Conservation (phyloP, 352 stramenopile genomes). For the Phytophthora sp. region DNA sequence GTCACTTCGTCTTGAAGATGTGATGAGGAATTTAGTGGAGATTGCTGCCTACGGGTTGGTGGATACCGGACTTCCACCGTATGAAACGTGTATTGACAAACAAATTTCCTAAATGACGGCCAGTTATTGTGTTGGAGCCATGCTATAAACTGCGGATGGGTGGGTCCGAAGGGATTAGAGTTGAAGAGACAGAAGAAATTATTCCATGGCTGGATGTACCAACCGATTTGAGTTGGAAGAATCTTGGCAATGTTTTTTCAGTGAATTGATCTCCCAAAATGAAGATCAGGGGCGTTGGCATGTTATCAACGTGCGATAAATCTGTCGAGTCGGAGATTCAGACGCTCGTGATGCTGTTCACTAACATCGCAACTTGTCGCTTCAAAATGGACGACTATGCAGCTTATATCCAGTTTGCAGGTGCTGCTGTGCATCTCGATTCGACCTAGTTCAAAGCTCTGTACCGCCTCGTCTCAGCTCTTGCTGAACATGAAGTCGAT, state of each 20-base stretch:
- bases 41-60: conserved; percentile 29
- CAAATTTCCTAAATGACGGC: conserved; percentile 20
- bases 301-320: too few species aligned
- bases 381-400: conserved; percentile 18
- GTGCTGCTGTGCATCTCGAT: conserved; percentile 24
- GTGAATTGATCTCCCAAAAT: neutral
- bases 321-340: too few species aligned
- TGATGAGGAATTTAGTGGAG: conserved; percentile 9
- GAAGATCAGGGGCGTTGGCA: conserved; percentile 25
- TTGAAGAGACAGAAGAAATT: conserved; percentile 25
- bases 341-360: too few species aligned
- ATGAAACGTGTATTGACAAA: conserved; percentile 15
- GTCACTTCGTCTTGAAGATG: too few species aligned
- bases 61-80: conserved; percentile 4
- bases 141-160: conserved; percentile 35
- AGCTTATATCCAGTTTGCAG: conserved; percentile 23
- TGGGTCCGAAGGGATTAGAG: conserved; percentile 25
- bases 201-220: conserved; percentile 21
- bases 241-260: conserved; percentile 31
- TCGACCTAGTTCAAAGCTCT: conserved; percentile 29
- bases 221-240: conserved; percentile 29
- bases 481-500: conserved; percentile 10
- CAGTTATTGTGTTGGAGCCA: conserved; percentile 28
- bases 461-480: conserved; percentile 24
- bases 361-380: conserved; percentile 28